Base-by-base conservation (phyloP, 345 rosid genomes). In the Brassica nigra region DNA sequence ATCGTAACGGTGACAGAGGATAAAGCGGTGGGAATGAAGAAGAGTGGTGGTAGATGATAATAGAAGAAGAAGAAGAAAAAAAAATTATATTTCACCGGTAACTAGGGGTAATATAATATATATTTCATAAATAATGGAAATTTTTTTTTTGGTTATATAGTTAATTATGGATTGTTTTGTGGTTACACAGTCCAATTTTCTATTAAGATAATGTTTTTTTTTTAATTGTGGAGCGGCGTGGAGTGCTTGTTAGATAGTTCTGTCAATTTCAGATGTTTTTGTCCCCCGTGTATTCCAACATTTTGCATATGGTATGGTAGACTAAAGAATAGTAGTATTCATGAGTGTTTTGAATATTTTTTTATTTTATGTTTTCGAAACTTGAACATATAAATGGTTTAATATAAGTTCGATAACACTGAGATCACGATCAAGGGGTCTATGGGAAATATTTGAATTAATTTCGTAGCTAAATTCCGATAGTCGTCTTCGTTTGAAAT, bases 261-360 rank as follows among this genome's bases (percentile, higher is more conserved):
- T 74, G 78, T 23, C 27, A 23, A 23, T 23, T 23, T 69, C 79
- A 69, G 65, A 74, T 68, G 75, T 80, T 52, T 68, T 61, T 80
- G 83, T 80, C 78, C 75, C 78, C 83, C 44, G 54, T 5, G 36
- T 79, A 79, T 79, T 79, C 78, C 78, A 79, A 79, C 82, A 79
- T 47, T 33, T 74, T 68, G 74, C 69, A 74, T 72, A 67, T 73
- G 69, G 65, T 49, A 49, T 15, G 5, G 59, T 62, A 20, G 77
- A 78, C 82, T 59, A 15, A 2, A 23, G 66, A 79, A 80, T 74
- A 80, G 69, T 74, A 74, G 62, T 74, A 74, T 68, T 52, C 42
- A 7, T 62, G 27, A 23, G 27, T 15, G 9, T 23, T 68, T 73
- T 66, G 68, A 72, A 15, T 29, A 23, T 23, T 39, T 71, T 64